Conservation (phyloP, 352 stramenopile species). For the Aphanomyces cochlioides region DNA sequence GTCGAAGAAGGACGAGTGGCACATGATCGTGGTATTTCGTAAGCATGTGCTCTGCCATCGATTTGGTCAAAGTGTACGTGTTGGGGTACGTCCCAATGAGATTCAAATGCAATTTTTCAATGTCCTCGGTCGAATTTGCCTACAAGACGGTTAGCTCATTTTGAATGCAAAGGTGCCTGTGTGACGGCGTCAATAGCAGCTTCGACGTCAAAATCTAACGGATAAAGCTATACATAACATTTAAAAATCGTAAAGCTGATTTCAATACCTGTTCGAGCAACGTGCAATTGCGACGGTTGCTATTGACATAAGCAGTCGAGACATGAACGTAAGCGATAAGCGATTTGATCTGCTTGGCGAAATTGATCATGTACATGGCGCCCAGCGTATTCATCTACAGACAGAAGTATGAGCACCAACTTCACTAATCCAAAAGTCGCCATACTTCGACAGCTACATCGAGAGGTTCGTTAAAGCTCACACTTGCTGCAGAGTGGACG, state of each 20-base stretch:
- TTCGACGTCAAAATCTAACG: constrained; percentile 78
- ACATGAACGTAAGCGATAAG: constrained; percentile 71
- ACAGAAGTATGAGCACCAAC: background rate
- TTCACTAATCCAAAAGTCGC: background rate
- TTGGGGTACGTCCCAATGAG: constrained; percentile 86
- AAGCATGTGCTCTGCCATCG: constrained; percentile 79
- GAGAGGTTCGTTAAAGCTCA: constrained; percentile 84
- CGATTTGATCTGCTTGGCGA: constrained; percentile 50
- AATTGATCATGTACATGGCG: constrained; percentile 56
- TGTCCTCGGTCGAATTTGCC: constrained; percentile 45
- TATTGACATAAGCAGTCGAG: constrained; percentile 83
- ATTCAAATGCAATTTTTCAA: constrained; percentile 65
- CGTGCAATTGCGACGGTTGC: constrained; percentile 57
- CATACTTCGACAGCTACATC: constrained; percentile 67
- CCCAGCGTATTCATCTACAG: constrained; percentile 71
- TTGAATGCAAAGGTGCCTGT: constrained; percentile 5
- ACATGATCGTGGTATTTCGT: constrained; percentile 46
- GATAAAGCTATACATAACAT: constrained; percentile 47
- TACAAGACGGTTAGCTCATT: background rate
- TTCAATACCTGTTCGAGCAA: constrained; percentile 45
- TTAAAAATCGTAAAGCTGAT: background rate
- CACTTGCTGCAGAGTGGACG: constrained; percentile 81
- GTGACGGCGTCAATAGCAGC: constrained; percentile 58
- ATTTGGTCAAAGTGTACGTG: constrained; percentile 87
- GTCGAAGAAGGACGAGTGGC: constrained; percentile 72